phyloP scores from a whole-genome alignment of 1,139 yeast species.

The Meyerozyma smithsonii region DNA sequence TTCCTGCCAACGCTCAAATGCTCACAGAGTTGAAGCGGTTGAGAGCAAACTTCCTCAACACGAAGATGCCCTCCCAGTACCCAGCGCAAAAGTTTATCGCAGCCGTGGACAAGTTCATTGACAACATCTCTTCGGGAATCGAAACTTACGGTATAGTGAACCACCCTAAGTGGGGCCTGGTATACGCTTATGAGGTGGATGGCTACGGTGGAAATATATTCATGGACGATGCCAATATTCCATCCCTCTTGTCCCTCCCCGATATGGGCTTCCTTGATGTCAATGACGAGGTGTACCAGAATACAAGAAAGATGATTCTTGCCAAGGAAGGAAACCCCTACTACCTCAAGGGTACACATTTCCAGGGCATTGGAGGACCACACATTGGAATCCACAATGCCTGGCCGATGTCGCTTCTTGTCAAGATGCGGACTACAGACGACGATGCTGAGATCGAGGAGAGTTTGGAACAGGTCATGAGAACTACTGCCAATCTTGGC shows the following conservation, averaged over 20 bases:
- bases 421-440: slow-evolving; percentile 69
- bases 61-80: slow-evolving; percentile 7
- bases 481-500: slow-evolving; percentile 68
- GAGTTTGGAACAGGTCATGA: slow-evolving; percentile 48
- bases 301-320: slow-evolving; percentile 74
- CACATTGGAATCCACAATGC: slow-evolving; percentile 78
- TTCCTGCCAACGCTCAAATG: slow-evolving; percentile 84
- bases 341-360: slow-evolving; percentile 54
- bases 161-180: slow-evolving; percentile 69
- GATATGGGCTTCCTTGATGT: slow-evolving; percentile 62
- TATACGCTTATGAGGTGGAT: slow-evolving; percentile 85
- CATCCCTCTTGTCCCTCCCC: slow-evolving; percentile 76
- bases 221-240: slow-evolving; percentile 92
- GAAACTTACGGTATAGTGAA: slow-evolving; percentile 57
- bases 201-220: slow-evolving; percentile 72
- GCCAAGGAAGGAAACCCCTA: slow-evolving; percentile 75
- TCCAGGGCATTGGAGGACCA: slow-evolving; percentile 87
- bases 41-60: slow-evolving; percentile 17
- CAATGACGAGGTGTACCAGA: slow-evolving; percentile 60
- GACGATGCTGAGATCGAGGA: slow-evolving; percentile 62
- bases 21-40: slow-evolving; percentile 52
- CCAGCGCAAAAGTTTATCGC: slow-evolving; percentile 12
- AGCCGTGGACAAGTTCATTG: slow-evolving; percentile 33
- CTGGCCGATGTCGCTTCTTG: slow-evolving; percentile 85
- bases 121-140: slow-evolving; percentile 50